A percentile compares a stretch with the other conserved stretches of the same genome.
phyloP scores from a whole-genome alignment of 1,284 basidiomycete genomes.

The Trametes versicolor region DNA sequence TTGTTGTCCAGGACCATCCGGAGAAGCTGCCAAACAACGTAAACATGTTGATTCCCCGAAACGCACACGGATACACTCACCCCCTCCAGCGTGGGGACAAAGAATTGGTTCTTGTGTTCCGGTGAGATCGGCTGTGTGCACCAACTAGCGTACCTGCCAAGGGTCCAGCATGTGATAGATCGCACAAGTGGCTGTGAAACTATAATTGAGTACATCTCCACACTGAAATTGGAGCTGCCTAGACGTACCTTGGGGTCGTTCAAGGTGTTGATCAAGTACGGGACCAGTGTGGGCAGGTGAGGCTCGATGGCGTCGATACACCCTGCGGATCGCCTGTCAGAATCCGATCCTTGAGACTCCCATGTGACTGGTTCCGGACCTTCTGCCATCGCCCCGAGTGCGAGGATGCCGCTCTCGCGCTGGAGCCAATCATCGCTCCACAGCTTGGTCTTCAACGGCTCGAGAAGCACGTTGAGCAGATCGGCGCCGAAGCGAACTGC shows the following conservation, averaged over 20 bases:
- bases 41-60: conserved; percentile 16
- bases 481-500: conserved; percentile 93
- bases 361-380: conserved; percentile 57
- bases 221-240: neutral
- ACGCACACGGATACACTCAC: conserved; percentile 61
- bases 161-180: conserved; percentile 99
- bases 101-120: conserved; percentile 91
- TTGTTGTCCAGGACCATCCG: conserved; percentile 99
- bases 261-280: conserved; percentile 91
- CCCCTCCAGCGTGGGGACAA: conserved; percentile 98
- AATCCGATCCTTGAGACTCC: conserved; percentile 15
- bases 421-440: conserved; percentile 96
- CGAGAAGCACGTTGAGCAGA: conserved; percentile 88
- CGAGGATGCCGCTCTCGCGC: conserved; percentile 95
- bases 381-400: conserved; percentile 98
- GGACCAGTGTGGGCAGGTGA: conserved; percentile 92
- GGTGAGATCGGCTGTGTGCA: conserved; percentile 84
- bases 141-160: conserved; percentile 99
- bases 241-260: conserved; percentile 86
- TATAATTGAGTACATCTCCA: neutral
- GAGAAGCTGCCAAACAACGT: conserved; percentile 69
- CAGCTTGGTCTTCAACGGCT: conserved; percentile 92
- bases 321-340: conserved; percentile 57
- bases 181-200: conserved; percentile 86
- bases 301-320: conserved; percentile 97